Percentiles rank a stretch among this genome's conserved stretches.
Evolutionary conservation across 108 stramenopile species (phyloP).

Genomic region (Cyclostephanos tholiformis): DNA sequence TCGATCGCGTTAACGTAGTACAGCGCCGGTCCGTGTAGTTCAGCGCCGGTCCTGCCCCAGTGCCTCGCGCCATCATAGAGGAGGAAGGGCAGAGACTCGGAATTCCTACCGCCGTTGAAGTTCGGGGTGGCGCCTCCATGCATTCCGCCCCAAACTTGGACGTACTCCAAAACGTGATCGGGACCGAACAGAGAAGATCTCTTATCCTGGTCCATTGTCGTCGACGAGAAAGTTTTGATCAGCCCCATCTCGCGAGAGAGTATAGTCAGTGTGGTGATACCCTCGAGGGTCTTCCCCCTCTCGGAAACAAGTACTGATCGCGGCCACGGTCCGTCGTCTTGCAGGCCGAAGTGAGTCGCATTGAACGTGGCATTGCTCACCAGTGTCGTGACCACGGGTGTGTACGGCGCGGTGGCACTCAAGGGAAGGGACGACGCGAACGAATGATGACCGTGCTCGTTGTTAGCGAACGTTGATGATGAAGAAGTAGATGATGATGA

Average conservation of each 20-base stretch:
- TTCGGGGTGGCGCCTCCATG: conserved; percentile 70
- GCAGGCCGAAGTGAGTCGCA: conserved; percentile 48
- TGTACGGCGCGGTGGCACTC: conserved; percentile 62
- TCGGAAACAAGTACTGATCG: conserved; percentile 56
- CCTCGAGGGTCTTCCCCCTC: conserved; percentile 51
- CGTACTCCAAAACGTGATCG: conserved; percentile 50
- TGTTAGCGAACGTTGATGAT: conserved; percentile 6
- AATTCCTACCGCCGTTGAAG: conserved; percentile 55
- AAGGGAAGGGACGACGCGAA: conserved; percentile 50
- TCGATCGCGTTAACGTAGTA: conserved; percentile 84
- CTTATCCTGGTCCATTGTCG: conserved; percentile 32
- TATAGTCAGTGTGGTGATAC: conserved; percentile 47
- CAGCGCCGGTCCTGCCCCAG: conserved; percentile 40
- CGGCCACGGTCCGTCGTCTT: conserved; percentile 40
- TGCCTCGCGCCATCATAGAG: conserved; percentile 69
- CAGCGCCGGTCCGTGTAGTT: conserved; percentile 61
- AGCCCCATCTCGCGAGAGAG: conserved; percentile 49
- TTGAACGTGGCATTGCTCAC: conserved; percentile 65
- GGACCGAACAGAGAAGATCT: conserved; percentile 59
- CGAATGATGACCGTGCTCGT: conserved; percentile 47
- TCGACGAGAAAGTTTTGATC: conserved; percentile 68
- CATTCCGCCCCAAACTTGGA: conserved; percentile 41
- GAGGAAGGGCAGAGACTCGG: conserved; percentile 53
- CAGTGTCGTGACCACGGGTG: conserved; percentile 74
- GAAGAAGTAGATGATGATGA: too few relatives aligned